Conservation (phyloP, 192 early-diverging fungal genomes). For the Coemansia asiatica region DNA sequence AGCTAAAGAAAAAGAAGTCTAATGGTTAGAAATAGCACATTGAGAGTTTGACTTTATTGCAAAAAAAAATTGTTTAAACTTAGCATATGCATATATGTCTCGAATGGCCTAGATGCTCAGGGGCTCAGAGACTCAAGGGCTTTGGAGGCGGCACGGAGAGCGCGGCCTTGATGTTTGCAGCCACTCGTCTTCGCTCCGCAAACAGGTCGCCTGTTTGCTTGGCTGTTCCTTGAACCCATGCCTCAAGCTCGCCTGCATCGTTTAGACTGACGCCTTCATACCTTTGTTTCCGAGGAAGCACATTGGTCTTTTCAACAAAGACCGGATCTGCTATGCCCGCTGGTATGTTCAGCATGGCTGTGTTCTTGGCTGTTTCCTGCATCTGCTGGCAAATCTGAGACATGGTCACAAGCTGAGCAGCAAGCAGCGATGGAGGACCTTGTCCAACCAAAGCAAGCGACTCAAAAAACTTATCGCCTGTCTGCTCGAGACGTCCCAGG, state of each 20-base stretch:
- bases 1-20: not conserved
- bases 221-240: constrained; percentile 35
- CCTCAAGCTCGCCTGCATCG: constrained; percentile 8
- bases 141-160: constrained; percentile 40
- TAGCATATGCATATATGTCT: not conserved
- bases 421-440: constrained; percentile 51
- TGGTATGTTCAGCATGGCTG: constrained; percentile 36
- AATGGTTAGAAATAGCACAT: not conserved
- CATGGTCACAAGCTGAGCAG: constrained; percentile 50
- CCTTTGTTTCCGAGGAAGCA: constrained; percentile 15
- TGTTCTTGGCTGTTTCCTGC: constrained; percentile 17
- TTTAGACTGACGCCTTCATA: constrained; percentile 3
- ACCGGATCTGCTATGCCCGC: constrained; percentile 12
- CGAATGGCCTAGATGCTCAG: not conserved
- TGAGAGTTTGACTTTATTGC: not conserved
- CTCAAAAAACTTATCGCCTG: constrained; percentile 46
- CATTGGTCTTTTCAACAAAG: constrained; percentile 9
- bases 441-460: constrained; percentile 49
- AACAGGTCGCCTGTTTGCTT: constrained; percentile 38
- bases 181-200: constrained; percentile 40
- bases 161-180: constrained; percentile 42
- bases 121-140: constrained; percentile 16
- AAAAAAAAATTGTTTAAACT: not conserved
- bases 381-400: constrained; percentile 51
- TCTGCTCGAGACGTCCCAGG: constrained; percentile 38